Conservation (phyloP, 2,329 filamentous ascomycete species). For the Verticillium nubilum region DNA sequence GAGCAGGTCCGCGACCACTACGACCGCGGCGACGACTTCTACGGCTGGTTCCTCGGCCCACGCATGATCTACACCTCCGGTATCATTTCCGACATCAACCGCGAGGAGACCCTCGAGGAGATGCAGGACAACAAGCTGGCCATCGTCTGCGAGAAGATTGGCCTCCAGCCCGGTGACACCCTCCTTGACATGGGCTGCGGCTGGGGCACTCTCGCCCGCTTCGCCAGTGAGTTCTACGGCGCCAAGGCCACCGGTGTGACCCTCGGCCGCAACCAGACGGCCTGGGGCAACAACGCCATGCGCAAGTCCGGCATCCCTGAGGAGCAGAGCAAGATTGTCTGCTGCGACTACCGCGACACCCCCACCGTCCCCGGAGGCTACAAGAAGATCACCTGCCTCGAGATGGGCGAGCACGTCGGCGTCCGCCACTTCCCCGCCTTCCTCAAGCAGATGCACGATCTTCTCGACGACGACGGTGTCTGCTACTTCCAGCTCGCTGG, state of each 20-base stretch:
- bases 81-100: constrained; percentile 72
- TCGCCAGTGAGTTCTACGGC: constrained; percentile 77
- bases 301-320: constrained; percentile 68
- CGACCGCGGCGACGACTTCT: constrained; percentile 88
- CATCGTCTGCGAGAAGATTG: constrained; percentile 84
- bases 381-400: constrained; percentile 58
- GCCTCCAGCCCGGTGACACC: constrained; percentile 64
- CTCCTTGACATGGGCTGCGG: constrained; percentile 86
- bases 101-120: constrained; percentile 77
- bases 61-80: constrained; percentile 93
- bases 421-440: constrained; percentile 72
- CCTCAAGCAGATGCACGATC: constrained; percentile 72
- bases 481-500: constrained; percentile 87
- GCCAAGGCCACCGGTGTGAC: constrained; percentile 74
- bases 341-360: constrained; percentile 86
- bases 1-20: constrained; percentile 89
- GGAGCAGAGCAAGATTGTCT: constrained; percentile 75
- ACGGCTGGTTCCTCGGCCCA: constrained; percentile 85
- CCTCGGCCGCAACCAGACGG: constrained; percentile 81
- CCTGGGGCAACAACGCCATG: constrained; percentile 80
- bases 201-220: constrained; percentile 84
- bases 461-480: constrained; percentile 82
- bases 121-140: constrained; percentile 88
- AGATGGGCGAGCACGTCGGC: constrained; percentile 91
- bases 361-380: constrained; percentile 46